Evolutionary conservation across 164 flowering plant species (phyloP), one percentile per base, ranked within the genome.

Genomic region (Aristolochia californica): DNA sequence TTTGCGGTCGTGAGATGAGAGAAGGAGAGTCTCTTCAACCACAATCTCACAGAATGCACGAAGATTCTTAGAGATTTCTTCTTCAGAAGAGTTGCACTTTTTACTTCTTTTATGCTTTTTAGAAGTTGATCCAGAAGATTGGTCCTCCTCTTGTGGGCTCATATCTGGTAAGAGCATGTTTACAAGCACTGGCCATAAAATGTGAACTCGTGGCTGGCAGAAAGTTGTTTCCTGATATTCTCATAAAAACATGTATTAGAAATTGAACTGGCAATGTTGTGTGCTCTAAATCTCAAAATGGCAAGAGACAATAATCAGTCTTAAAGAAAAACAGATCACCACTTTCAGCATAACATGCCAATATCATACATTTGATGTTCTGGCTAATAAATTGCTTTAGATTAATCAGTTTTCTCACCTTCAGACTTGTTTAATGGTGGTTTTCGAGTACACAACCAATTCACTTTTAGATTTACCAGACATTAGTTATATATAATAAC

Each of bases 1-100:
- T 57, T 94, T 94, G 12, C 99, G 88, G 58, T 90, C 97, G 78
- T 94, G 99, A 56, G 99, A 94, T 55, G 97, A 90, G 17, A 60
- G 38, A 49, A 94, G 85, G 61, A 94, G 93, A 22, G 87, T 75
- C 69, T 83, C 93, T 69, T 94, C 99, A 61, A 94, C 74, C 54
- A 85, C 68, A 62, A 83, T 72, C 66, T 88, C 96, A 59, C 68
- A 74, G 56, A 94, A 94, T 71, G 49, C 64, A 30, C 58, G 74
- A 38, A 94, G 62, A 48, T 71, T 78, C 58, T 72, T 80, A 2
- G 59, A 71, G 43, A 74, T 57, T 45, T 87, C 96, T 74, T 88
- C 96, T 59, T 77, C 83, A 25, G 85, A 71, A 28, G 91, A 82
- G 65, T 75, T 72, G 62, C 48, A 61, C 70, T 81, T 94, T 67